Conservation (phyloP, 805 yeast species). For the Candida hungchunana region DNA sequence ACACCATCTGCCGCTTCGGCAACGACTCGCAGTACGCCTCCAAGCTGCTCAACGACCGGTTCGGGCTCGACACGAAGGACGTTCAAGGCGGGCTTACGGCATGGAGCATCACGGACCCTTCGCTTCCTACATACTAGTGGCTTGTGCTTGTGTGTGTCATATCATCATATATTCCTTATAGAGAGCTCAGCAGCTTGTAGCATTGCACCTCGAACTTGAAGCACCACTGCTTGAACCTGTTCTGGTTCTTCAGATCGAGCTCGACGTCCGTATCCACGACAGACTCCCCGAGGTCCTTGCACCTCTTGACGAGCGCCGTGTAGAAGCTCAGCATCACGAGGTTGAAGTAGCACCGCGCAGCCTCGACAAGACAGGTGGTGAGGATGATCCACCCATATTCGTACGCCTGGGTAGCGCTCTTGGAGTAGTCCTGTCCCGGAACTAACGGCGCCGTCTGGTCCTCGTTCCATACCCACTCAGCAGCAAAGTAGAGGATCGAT, state of each 20-base stretch:
- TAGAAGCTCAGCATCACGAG: constrained; percentile 56
- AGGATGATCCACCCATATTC: constrained; percentile 56
- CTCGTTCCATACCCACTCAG: constrained; percentile 68
- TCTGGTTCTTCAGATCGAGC: constrained; percentile 31
- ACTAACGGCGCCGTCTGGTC: constrained; percentile 23
- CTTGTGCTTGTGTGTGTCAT: no score
- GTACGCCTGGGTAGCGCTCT: constrained; percentile 55
- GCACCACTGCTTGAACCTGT: constrained; percentile 27
- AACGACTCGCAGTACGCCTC: constrained; percentile 87
- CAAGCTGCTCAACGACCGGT: constrained; percentile 44
- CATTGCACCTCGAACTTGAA: constrained; percentile 29
- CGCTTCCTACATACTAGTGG: constrained; percentile 66
- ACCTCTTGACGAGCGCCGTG: constrained; percentile 46
- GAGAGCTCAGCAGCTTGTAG: constrained; percentile 23
- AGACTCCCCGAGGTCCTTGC: constrained; percentile 36
- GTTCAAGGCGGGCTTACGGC: constrained; percentile 71
- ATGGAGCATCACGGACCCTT: constrained; percentile 63
- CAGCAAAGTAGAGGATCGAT: constrained; percentile 70
- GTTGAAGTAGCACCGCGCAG: constrained; percentile 55
- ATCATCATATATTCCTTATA: no score
- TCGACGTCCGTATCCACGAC: constrained; percentile 31
- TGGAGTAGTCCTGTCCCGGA: constrained; percentile 27
- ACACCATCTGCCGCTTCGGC: constrained; percentile 81
- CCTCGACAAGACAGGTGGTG: constrained; percentile 44
- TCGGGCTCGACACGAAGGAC: constrained; percentile 54